Conservation (phyloP, 805 yeast species). For the Candida bentonensis region DNA sequence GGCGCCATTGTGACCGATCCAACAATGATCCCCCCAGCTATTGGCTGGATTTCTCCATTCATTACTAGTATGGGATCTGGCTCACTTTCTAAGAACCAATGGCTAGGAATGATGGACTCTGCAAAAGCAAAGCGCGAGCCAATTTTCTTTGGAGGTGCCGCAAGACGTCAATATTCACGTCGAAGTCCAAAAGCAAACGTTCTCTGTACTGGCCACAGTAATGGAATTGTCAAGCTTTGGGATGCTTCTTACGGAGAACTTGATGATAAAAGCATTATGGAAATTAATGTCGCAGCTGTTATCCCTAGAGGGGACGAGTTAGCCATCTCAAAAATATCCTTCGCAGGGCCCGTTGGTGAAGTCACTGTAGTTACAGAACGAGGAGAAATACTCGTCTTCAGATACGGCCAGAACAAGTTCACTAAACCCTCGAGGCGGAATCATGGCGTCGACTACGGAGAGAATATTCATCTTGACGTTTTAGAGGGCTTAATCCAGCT, state of each 20-base stretch:
- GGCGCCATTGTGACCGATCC: constrained; percentile 41
- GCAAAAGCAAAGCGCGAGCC: constrained; percentile 25
- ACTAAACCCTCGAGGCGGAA: constrained; percentile 5
- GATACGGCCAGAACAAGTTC: constrained; percentile 42
- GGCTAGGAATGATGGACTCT: constrained; percentile 67
- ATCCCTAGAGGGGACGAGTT: constrained; percentile 24
- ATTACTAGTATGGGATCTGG: constrained; percentile 42
- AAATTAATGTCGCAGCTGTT: constrained; percentile 37
- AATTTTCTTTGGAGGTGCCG: constrained; percentile 69
- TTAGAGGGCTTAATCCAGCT: constrained; percentile 10
- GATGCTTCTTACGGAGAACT: constrained; percentile 71
- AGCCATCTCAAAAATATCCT: constrained; percentile 45
- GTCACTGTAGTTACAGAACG: constrained; percentile 49
- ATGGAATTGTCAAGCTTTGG: constrained; percentile 68
- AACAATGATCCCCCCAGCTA: constrained; percentile 60
- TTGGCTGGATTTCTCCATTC: constrained; percentile 67
- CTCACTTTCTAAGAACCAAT: constrained; percentile 46
- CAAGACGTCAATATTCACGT: constrained; percentile 36
- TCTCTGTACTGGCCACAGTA: constrained; percentile 67
- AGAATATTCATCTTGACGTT: not conserved
- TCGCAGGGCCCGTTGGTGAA: constrained; percentile 68
- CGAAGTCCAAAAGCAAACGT: constrained; percentile 39
- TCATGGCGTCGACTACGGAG: not conserved
- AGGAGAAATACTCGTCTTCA: constrained; percentile 66
- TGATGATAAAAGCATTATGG: constrained; percentile 43